phyloP scores from a whole-genome alignment of 2,329 filamentous ascomycete species.

The Epichloe amarillans region DNA sequence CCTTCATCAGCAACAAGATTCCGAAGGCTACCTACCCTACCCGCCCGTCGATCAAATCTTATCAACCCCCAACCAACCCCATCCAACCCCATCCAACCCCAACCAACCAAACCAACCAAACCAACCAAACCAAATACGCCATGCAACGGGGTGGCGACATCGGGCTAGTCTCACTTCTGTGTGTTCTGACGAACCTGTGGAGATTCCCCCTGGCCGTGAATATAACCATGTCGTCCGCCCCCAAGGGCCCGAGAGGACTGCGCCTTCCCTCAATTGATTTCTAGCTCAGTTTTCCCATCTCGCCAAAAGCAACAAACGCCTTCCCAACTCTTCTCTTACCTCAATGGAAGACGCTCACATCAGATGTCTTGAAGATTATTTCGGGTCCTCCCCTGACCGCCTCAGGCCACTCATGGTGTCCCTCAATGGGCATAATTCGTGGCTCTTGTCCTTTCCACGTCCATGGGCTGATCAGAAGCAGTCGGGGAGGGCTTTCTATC shows the following conservation, averaged over 20 bases:
- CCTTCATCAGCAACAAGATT: neutral
- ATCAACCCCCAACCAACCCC: neutral
- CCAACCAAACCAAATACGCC: neutral
- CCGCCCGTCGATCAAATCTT: neutral
- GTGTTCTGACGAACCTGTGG: neutral
- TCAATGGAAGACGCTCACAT: constrained; percentile 7
- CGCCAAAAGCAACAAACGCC: neutral
- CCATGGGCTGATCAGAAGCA: constrained; percentile 11
- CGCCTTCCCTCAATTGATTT: neutral
- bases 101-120: neutral
- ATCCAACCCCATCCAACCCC: too few relatives aligned
- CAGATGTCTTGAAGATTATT: constrained; percentile 8
- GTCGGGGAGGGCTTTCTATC: constrained; percentile 15
- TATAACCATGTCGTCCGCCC: neutral
- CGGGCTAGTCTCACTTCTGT: neutral
- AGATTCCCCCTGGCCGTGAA: neutral
- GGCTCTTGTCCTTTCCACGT: constrained; percentile 21
- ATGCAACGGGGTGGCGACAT: neutral
- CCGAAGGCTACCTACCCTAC: neutral
- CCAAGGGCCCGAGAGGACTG: neutral
- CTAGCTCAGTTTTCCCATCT: neutral
- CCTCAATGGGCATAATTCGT: constrained; percentile 22
- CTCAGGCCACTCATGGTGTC: constrained; percentile 17
- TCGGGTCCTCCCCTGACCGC: constrained; percentile 5
- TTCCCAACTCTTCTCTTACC: neutral